These are phyloP conservation scores for Conoideocrella luteorostrata DNA, from an alignment of 2,329 filamentous ascomycete genomes.

Conservation along the genomic window DNA sequence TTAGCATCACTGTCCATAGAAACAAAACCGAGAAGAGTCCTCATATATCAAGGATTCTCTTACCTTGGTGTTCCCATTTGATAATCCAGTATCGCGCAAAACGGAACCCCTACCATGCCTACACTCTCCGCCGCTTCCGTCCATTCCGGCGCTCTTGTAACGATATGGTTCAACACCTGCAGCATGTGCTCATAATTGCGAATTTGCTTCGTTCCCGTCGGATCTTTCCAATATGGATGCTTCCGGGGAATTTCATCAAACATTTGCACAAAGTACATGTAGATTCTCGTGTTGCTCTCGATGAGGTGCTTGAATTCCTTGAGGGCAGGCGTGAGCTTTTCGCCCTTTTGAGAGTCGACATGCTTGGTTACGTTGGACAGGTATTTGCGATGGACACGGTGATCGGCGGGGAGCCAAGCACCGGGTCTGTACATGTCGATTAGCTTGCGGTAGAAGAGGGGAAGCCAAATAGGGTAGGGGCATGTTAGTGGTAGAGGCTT, in stretches of 20 bases:
- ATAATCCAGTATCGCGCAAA: slow-evolving; percentile 48
- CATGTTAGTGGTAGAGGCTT: no score
- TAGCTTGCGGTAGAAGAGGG: neutral
- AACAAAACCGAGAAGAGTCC: neutral
- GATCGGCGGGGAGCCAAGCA: slow-evolving; percentile 58
- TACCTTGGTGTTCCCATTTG: slow-evolving; percentile 48
- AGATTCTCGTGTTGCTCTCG: slow-evolving; percentile 55
- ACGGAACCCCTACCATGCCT: slow-evolving; percentile 48
- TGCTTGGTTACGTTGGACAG: slow-evolving; percentile 50
- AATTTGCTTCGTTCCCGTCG: slow-evolving; percentile 56
- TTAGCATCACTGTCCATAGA: neutral
- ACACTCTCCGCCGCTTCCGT: slow-evolving; percentile 43
- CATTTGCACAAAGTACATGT: slow-evolving; percentile 63
- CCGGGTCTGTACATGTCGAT: slow-evolving; percentile 35
- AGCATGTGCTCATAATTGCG: slow-evolving; percentile 63
- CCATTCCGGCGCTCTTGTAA: slow-evolving; percentile 45
- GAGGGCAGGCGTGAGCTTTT: slow-evolving; percentile 52
- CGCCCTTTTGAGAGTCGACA: slow-evolving; percentile 41
- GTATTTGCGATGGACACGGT: slow-evolving; percentile 57
- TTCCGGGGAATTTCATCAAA: slow-evolving; percentile 60
- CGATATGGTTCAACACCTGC: slow-evolving; percentile 55
- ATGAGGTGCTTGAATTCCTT: slow-evolving; percentile 61
- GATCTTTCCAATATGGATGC: slow-evolving; percentile 53
- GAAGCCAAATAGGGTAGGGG: no score
- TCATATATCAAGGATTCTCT: slow-evolving; percentile 12